Evolutionary conservation across 1,139 yeast genomes (phyloP), one percentile per base, ranked within the genome.

Genomic region (Citeromyces siamensis): DNA sequence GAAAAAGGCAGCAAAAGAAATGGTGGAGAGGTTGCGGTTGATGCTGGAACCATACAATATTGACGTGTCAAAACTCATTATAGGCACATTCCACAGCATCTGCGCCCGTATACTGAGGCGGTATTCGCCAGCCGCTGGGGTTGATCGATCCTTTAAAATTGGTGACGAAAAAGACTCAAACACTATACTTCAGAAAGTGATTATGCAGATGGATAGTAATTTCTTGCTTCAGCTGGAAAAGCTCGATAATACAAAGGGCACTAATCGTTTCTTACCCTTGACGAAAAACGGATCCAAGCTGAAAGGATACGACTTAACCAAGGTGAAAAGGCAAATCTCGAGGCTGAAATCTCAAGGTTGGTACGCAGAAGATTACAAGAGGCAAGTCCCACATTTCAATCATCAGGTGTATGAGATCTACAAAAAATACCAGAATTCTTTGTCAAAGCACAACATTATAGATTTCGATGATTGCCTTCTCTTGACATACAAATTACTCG

Each of bases 71-170:
- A 49, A 64, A 2, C 56, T 86, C 17, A 56, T 76, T 39, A 73
- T 85, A 31, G 96, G 96, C 1, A 88, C 96, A 0, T 86, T 88
- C 52, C 96, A 88, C 52, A 74, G 90, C 38, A 68, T 86, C 16
- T 82, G 95, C 50, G 68, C 68, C 40, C 58, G 75, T 34, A 65
- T 82, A 21, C 56, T 88, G 32, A 62, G 66, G 41, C 60, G 60
- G 29, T 71, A 72, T 52, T 93, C 94, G 2, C 42, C 53, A 13
- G 54, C 59, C 33, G 56, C 75, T 3, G 79, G 75, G 0, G 51
- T 79, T 7, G 52, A 52, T 3, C 42, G 50, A 5, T 59, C 59
- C 7, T 72, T 71, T 53, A 59, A 68, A 27, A 71, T 86, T 26
- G 80, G 86, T 2, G 84, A 76, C 46, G 83, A 79, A 32, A 62